These are phyloP conservation scores for Lachnellula hyalina DNA, from an alignment of 2,329 filamentous ascomycete genomes.

Conservation along the genomic window DNA sequence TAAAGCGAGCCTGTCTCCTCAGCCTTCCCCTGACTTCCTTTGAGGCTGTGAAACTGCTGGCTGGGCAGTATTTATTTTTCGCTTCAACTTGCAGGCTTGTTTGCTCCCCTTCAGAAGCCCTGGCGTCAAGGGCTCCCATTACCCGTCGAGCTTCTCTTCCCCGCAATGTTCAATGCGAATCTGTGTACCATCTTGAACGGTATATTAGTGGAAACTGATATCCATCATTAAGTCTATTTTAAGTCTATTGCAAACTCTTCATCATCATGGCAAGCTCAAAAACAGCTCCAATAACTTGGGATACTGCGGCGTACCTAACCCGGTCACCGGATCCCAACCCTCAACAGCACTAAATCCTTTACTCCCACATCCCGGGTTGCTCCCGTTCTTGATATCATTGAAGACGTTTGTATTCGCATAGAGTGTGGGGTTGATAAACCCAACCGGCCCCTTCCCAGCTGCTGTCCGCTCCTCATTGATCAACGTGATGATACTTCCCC, in stretches of 20 bases:
- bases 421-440: constrained; percentile 35
- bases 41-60: too few relatives aligned
- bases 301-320: constrained; percentile 29
- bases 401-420: constrained; percentile 26
- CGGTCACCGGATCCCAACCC: constrained; percentile 33
- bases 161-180: neutral
- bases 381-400: constrained; percentile 32
- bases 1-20: neutral
- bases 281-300: constrained; percentile 20
- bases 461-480: constrained; percentile 37
- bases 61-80: too few relatives aligned
- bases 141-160: too few relatives aligned
- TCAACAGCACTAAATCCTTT: constrained; percentile 29
- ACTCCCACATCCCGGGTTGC: constrained; percentile 31
- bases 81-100: too few relatives aligned
- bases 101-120: too few relatives aligned
- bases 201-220: neutral
- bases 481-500: constrained; percentile 38
- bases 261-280: constrained; percentile 15
- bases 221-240: neutral
- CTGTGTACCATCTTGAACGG: neutral
- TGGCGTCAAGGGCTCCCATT: too few relatives aligned
- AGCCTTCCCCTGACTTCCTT: neutral
- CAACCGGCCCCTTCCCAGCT: constrained; percentile 32
- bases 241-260: neutral